These are phyloP conservation scores for Penicillium dipodomyicola DNA, from an alignment of 495 filamentous ascomycete genomes.

Conservation along the genomic window DNA sequence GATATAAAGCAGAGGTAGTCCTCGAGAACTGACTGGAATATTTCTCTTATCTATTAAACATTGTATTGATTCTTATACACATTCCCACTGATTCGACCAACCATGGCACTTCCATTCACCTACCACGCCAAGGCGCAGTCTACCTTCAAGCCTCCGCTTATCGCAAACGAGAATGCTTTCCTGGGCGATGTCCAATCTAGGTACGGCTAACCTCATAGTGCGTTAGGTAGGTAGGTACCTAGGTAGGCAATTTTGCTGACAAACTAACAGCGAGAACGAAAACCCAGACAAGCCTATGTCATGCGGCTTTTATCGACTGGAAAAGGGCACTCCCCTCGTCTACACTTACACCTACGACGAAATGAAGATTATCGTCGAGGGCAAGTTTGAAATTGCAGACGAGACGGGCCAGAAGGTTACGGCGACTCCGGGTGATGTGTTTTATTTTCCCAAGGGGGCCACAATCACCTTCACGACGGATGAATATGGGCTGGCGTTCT, in stretches of 20 bases:
- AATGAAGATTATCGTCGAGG: conserved; percentile 79
- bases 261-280: conserved; percentile 47
- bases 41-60: not conserved
- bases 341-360: conserved; percentile 77
- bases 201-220: conserved; percentile 26
- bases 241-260: conserved; percentile 1
- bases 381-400: conserved; percentile 69
- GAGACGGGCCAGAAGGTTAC: conserved; percentile 68
- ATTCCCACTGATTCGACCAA: not conserved
- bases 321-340: conserved; percentile 69
- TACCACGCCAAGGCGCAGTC: conserved; percentile 61
- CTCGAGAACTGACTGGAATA: not conserved
- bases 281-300: conserved; percentile 64
- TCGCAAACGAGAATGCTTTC: conserved; percentile 73
- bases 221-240: not conserved
- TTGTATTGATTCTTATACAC: not conserved
- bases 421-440: conserved; percentile 68
- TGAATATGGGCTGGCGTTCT: conserved; percentile 71
- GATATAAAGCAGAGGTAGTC: conserved; percentile 3
- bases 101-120: conserved; percentile 39
- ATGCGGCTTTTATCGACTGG: conserved; percentile 69
- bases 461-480: conserved; percentile 74
- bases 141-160: conserved; percentile 65
- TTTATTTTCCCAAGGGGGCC: conserved; percentile 74
- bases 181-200: conserved; percentile 64